Base-by-base conservation (phyloP, 2,329 filamentous ascomycete species). In the Kalaharituber pfeilii region DNA sequence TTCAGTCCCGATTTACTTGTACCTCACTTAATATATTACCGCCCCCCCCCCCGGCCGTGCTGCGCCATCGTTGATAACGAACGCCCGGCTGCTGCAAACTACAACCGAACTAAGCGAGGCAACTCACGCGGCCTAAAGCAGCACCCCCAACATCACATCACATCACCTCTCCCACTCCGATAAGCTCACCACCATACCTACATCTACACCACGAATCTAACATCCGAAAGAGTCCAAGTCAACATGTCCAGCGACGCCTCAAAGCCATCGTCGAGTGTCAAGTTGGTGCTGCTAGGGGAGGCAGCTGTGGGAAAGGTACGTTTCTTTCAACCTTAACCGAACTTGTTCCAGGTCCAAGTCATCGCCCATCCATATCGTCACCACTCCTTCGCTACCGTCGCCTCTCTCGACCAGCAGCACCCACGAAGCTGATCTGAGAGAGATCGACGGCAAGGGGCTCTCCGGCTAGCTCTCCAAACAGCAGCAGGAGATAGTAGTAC, bases 211-310 rank as follows among this genome's bases (percentile, higher is more conserved):
- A 9, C 30, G 9, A 9, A 36, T 9, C 30, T 36, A 36, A 9
- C 9, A 36, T n/a, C 30, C 9, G 9, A 36, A 36, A 36, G 9
- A 9, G 30, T 36, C 30, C 30, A 89, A 88, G 84, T 79, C 82
- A 67, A n/a, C n/a, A n/a, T n/a, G n/a, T n/a, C n/a, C n/a, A n/a
- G n/a, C n/a, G 84, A 88, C 68, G 73, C 79, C 67, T 70, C 73
- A 63, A 98, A 96, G 75, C 91, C 91, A 59, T 96, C 88, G 76
- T 96, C 88, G 80, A 98, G 91, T 74, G 91, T 98, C 69, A 98
- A 98, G 82, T 83, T 98, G 64, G 91, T 98, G 62, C 79, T 98
- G 67, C 81, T 98, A 56, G 91, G 91, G 63, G 91, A 98, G 73
- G 91, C 91, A 60, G 91, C 91, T 57, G 91, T 98, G 55, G 91